Percentiles rank a stretch among this genome's conserved stretches.
phyloP scores from a whole-genome alignment of 1,139 yeast species.

The Hansenula sp. region DNA sequence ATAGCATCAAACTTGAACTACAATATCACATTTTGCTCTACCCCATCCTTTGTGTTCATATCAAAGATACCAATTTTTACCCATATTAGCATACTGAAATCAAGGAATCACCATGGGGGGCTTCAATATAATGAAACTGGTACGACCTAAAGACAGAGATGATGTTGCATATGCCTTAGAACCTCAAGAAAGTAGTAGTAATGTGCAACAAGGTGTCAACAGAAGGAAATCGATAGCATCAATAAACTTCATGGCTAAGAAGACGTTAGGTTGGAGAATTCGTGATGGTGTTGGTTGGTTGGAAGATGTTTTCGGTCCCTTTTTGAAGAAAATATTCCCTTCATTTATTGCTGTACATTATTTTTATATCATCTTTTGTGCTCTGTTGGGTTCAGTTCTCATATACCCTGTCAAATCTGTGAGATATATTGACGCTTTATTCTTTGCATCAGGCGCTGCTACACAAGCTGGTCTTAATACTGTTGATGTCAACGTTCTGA shows the following conservation, averaged over 20 bases:
- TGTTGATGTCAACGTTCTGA: slow-evolving; percentile 55
- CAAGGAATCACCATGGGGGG: not conserved
- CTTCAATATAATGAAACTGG: not conserved
- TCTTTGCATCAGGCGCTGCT: slow-evolving; percentile 68
- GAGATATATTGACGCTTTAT: slow-evolving; percentile 73
- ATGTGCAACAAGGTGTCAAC: not conserved
- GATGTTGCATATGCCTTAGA: not conserved
- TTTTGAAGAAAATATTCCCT: slow-evolving; percentile 52
- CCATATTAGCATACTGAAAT: no score
- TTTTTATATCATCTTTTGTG: slow-evolving; percentile 50
- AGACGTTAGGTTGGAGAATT: slow-evolving; percentile 32
- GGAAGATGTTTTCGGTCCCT: slow-evolving; percentile 38
- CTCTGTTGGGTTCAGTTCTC: slow-evolving; percentile 65
- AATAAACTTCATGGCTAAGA: slow-evolving; percentile 22
- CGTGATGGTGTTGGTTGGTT: slow-evolving; percentile 31
- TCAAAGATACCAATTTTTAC: no score
- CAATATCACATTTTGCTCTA: no score
- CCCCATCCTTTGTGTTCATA: no score
- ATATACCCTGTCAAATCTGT: slow-evolving; percentile 70
- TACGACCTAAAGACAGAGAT: not conserved
- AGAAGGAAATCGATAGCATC: slow-evolving; percentile 5
- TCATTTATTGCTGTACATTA: slow-evolving; percentile 81
- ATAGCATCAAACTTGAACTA: no score
- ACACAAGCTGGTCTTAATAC: slow-evolving; percentile 95
- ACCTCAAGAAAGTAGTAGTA: not conserved